A percentile compares a stretch with the other conserved stretches of the same genome.
Conservation (phyloP, 2,329 filamentous ascomycete genomes). For the Fusarium xyrophilum region DNA sequence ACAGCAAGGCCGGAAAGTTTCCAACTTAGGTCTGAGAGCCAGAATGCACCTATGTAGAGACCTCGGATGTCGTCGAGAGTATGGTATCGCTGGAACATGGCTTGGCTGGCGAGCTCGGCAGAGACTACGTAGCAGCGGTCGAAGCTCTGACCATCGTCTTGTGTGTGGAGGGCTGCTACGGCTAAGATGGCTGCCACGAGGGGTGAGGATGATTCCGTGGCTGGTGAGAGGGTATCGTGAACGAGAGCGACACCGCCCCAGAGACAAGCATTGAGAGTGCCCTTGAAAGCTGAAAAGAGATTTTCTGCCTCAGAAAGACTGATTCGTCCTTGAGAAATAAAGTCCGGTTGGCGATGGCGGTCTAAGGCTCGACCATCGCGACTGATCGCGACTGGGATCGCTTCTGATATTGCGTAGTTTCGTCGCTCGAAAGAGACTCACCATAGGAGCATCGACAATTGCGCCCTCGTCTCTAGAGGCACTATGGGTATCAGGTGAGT, state of each 20-base stretch:
- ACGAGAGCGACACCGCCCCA: not conserved
- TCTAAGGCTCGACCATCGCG: too few species aligned
- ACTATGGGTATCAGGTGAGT: not conserved
- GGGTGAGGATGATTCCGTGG: not conserved
- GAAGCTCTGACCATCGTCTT: not conserved
- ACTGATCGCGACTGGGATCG: not conserved
- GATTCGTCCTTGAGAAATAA: not conserved
- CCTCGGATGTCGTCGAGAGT: not conserved
- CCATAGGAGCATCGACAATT: not conserved
- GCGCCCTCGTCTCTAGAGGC: not conserved
- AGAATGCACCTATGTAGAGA: not conserved
- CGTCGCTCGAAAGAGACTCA: not conserved
- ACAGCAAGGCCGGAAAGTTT: not conserved
- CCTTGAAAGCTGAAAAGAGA: not conserved
- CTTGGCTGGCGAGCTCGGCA: not conserved
- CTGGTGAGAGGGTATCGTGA: not conserved
- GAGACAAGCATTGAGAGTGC: not conserved
- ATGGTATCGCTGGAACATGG: not conserved
- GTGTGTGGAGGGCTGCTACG: not conserved
- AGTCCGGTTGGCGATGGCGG: not conserved
- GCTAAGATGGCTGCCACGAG: not conserved
- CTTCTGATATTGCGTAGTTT: not conserved
- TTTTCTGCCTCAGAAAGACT: accelerated
- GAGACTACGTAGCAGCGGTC: not conserved
- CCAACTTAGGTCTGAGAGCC: not conserved